phyloP scores from a whole-genome alignment of 495 filamentous ascomycete genomes.

The Physcia stellaris region DNA sequence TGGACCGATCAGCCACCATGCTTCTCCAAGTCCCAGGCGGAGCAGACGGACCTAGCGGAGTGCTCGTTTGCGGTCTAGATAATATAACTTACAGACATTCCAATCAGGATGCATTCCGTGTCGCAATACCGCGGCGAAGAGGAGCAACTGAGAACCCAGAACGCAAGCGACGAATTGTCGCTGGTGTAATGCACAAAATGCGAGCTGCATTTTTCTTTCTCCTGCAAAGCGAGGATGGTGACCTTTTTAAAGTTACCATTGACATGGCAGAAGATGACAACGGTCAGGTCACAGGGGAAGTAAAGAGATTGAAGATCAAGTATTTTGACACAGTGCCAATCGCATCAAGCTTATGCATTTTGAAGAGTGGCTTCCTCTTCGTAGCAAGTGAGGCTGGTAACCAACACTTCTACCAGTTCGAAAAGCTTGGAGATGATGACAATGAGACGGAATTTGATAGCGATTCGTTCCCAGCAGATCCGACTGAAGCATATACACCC shows the following conservation, averaged over 20 bases:
- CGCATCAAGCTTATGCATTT: conserved; percentile 71
- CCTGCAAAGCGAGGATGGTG: conserved; percentile 88
- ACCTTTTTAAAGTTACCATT: conserved; percentile 91
- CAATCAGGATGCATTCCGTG: conserved; percentile 76
- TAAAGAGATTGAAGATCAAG: conserved; percentile 77
- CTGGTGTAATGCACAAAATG: conserved; percentile 93
- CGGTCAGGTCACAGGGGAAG: conserved; percentile 65
- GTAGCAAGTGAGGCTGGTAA: conserved; percentile 87
- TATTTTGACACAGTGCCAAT: conserved; percentile 95
- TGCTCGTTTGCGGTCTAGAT: conserved; percentile 88
- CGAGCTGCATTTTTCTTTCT: conserved; percentile 97
- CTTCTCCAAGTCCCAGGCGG: conserved; percentile 95
- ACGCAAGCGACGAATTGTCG: conserved; percentile 69
- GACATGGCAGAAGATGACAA: conserved; percentile 77
- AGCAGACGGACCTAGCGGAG: conserved; percentile 83
- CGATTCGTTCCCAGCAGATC: conserved; percentile 66
- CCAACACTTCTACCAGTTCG: conserved; percentile 92
- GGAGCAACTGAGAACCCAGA: conserved; percentile 86
- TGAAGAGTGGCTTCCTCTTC: conserved; percentile 93
- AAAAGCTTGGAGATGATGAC: conserved; percentile 93
- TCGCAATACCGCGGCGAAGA: conserved; percentile 73
- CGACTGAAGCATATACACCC: conserved; percentile 50
- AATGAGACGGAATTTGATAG: conserved; percentile 77
- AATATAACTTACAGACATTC: conserved; percentile 90
- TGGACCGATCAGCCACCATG: conserved; percentile 78